Evolutionary conservation across 108 stramenopile genomes (phyloP), one percentile per base, ranked within the genome.

Genomic region (Cyclotella atomus): DNA sequence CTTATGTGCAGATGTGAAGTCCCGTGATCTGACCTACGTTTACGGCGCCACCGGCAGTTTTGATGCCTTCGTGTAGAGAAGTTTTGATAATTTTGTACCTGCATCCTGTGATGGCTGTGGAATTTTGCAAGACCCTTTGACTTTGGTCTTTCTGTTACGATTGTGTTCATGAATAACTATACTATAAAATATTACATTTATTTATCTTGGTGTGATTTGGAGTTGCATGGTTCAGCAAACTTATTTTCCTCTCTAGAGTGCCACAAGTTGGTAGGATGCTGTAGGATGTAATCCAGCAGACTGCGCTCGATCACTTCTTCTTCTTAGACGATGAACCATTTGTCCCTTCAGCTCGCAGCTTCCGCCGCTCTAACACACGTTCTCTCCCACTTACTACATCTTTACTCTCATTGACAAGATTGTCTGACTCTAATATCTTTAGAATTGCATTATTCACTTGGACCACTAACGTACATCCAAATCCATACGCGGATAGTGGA

Each of bases 401-500:
- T 1, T 21, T 54, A 47, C 0, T 21, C 38, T 38, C 33, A 43
- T 59, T 45, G 9, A 30, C 16, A 28, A 17, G 10, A 33, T 15
- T 24, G 16, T 52, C 57, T 23, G 33, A 35, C 24, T 47, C 46
- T 47, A 38, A 47, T 41, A 61, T 27, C 55, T 27, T 27, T 43
- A 57, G 16, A 27, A 76, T 68, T 29, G 75, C 75, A 50, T 52
- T 76, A 45, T 36, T 78, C 25, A 73, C 24, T 57, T 78, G 77
- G 57, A 60, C 63, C 23, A 65, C 52, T 2, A 78, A 28, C 1
- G 62, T 78, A 30, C 45, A 52, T 1, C 47, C 77, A 19, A 78
- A 75, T 0, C 77, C 77, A 28, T 73, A 78, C 16, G 77, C 77
- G 8, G 77, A 78, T 20, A 78, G 35, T 10, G 65, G 65, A 30